Evolutionary conservation across 352 stramenopile species (phyloP), one percentile per base, ranked within the genome.

Genomic region (Pythium scleroteichum): DNA sequence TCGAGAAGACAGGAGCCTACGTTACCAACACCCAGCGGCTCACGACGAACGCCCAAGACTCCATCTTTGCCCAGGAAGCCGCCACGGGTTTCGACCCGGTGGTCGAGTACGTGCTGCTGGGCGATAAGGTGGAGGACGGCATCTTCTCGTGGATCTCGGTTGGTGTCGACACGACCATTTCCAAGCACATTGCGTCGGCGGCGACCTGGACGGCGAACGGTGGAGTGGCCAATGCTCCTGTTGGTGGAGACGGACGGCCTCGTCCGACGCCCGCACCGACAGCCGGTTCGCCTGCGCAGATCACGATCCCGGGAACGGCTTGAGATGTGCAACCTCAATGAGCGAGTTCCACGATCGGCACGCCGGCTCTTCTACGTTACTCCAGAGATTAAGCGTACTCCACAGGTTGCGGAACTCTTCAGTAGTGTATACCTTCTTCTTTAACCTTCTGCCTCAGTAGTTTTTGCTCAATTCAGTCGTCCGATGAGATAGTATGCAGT

Each of bases 141-240:
- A 49, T 76, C 16, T 54, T 79, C 53, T 63, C 71, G 23, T 79
- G 71, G 71, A 68, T 79, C 62, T 73, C 71, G 1, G 46, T 75
- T 16, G 71, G 71, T 22, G 60, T 78, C 8, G 71, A 78, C 50
- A 66, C 66, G 59, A 66, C 55, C 16, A 16, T 33, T 1, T 48
- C 64, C 4, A 60, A 71, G 58, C 66, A 17, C 19, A 54, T 79
- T 26, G 55, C 17, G 6, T 59, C 61, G n/a, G 68, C 65, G 9
- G 64, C 71, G 22, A 74, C 65, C 17, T 23, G 39, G 52, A 62
- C 60, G 12, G 52, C 33, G 12, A 51, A 39, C 23, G 52, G 60
- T 13, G 60, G 60, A 12, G 46, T 61, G 19, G 44, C 50, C 5
- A 65, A 58, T 32, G 50, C 17, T 16, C 45, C 45, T 38, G 45